phyloP scores from a whole-genome alignment of 768 basidiomycete species.

The Sutorius australiensis region DNA sequence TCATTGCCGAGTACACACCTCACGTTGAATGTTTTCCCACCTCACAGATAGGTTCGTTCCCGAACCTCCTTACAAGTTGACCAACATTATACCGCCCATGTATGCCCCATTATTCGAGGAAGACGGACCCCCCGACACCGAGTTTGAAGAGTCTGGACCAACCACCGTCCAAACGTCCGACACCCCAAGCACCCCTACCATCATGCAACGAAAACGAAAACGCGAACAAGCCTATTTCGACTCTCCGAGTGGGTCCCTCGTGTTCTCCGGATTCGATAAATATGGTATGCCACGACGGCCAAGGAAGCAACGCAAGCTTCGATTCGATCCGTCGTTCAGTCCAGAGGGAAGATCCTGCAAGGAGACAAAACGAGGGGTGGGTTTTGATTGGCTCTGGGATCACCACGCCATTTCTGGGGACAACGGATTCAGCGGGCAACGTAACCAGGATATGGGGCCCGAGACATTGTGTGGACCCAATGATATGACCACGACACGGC shows the following conservation, averaged over 20 bases:
- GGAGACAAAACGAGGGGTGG: not conserved
- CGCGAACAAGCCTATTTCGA: conserved; percentile 28
- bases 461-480: not conserved
- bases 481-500: not conserved
- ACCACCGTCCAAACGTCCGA: conserved; percentile 8
- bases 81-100: not conserved
- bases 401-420: not conserved
- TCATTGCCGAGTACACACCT: not conserved
- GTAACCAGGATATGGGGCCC: not conserved
- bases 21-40: conserved; percentile 1
- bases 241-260: conserved; percentile 24
- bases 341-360: conserved; percentile 6
- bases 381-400: conserved; percentile 2
- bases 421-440: not conserved
- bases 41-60: conserved; percentile 18
- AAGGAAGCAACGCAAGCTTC: conserved; percentile 26
- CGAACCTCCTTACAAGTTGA: conserved; percentile 18
- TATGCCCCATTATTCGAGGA: not conserved
- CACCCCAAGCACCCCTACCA: conserved; percentile 25
- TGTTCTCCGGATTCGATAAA: conserved; percentile 30
- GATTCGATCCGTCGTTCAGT: conserved; percentile 23
- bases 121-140: not conserved
- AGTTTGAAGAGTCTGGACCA: not conserved
- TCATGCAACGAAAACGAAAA: conserved; percentile 25
- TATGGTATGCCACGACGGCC: conserved; percentile 30